Evolutionary conservation across 331 rosid genomes (phyloP), one percentile per base, ranked within the genome.

Genomic region (Quercus phellos): DNA sequence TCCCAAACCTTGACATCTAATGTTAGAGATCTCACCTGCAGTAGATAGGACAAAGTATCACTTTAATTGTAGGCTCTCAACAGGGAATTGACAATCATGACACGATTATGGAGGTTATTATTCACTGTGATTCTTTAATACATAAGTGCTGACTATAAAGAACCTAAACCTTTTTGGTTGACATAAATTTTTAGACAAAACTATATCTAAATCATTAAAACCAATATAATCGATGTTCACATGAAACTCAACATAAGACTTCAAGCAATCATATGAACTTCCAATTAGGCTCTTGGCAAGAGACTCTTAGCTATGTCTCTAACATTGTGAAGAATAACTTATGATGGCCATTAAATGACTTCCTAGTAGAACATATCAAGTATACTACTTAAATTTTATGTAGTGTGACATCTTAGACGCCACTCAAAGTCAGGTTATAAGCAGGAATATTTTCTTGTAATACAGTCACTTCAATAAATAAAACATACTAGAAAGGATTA

Each of bases 1-100:
- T 94, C 98, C 98, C 98, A 94, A 64, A 92, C 92, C 89, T 80
- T 92, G 79, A 94, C 99, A 76, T 94, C 99, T 76, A 92, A 83
- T 56, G 86, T 90, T 74, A 94, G 78, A 70, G 99, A 94, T 87
- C 99, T 87, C 85, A 94, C 99, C 98, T 94, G 92, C 92, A 88
- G 84, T 78, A 74, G 76, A 72, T 60, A 77, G 69, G 75, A 82
- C 55, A 63, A 29, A 75, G 68, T 55, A n/a, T 27, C 50, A 77
- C 26, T 68, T 75, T 53, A 43, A 60, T 14, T 38, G 38, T 51
- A 63, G 70, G 59, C 58, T 22, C 27, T n/a, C 69, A 74, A 30
- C 32, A 38, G 30, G 34, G 32, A 43, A 43, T 24, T 38, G 18
- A 21, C n/a, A 46, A 43, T 69, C 30, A 69, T 66, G 51, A 19